Conservation (phyloP, 805 yeast genomes). For the Saccharomycopsis synnaedendra region DNA sequence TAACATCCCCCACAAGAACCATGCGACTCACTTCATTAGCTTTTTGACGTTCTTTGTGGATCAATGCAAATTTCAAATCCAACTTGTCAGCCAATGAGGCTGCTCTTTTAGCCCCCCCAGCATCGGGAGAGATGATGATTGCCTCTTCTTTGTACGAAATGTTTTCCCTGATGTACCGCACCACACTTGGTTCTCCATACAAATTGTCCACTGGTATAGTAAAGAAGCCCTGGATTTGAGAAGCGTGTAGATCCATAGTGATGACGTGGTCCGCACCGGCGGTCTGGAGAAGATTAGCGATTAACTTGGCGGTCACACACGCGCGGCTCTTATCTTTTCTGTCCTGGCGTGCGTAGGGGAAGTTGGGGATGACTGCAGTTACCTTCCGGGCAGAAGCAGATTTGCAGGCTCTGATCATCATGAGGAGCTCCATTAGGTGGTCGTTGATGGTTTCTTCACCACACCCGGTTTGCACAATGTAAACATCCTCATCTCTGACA, state of each 20-base stretch:
- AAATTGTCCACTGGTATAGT: constrained; percentile 75
- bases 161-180: constrained; percentile 58
- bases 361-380: constrained; percentile 74
- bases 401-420: constrained; percentile 74
- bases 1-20: constrained; percentile 81
- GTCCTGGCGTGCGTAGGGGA: constrained; percentile 85
- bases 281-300: constrained; percentile 72
- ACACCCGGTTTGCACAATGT: constrained; percentile 69
- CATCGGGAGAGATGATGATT: constrained; percentile 79
- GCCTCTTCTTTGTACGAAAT: constrained; percentile 41
- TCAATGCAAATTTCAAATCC: constrained; percentile 72
- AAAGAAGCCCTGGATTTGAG: constrained; percentile 81
- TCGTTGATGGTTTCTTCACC: constrained; percentile 63
- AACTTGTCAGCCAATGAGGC: constrained; percentile 72
- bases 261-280: constrained; percentile 83
- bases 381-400: constrained; percentile 76
- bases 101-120: constrained; percentile 88
- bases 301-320: constrained; percentile 74
- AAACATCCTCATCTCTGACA: constrained; percentile 84
- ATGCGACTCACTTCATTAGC: constrained; percentile 78
- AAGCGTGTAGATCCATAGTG: constrained; percentile 83
- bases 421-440: constrained; percentile 58
- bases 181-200: constrained; percentile 76
- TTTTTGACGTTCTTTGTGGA: constrained; percentile 74
- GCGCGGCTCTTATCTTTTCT: constrained; percentile 79